Evolutionary conservation across 805 yeast species (phyloP).

Genomic region (Wickerhamiella bombiphila): DNA sequence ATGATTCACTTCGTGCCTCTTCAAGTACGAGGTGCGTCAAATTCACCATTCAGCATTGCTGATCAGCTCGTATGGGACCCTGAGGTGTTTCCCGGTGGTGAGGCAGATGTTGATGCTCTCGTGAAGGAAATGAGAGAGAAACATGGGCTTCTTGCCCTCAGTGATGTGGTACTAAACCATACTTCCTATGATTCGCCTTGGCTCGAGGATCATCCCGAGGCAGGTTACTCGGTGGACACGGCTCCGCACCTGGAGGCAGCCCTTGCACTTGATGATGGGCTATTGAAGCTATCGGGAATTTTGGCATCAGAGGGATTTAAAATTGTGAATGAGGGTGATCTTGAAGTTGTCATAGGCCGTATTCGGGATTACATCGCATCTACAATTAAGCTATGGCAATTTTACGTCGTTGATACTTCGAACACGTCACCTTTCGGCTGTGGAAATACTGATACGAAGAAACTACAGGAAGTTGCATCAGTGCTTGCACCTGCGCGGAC

Average conservation of each 20-base stretch:
- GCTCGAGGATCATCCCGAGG: constrained; percentile 76
- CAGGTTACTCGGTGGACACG: constrained; percentile 72
- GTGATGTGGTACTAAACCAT: constrained; percentile 90
- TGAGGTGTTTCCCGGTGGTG: constrained; percentile 37
- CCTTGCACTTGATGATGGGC: constrained; percentile 60
- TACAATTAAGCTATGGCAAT: constrained; percentile 74
- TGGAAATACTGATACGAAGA: no score
- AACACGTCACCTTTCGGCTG: neutral
- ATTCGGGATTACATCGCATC: constrained; percentile 34
- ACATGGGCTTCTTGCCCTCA: constrained; percentile 56
- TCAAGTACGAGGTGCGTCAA: constrained; percentile 75
- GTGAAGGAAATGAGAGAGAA: constrained; percentile 36
- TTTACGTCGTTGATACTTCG: constrained; percentile 39
- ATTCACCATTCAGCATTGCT: constrained; percentile 84
- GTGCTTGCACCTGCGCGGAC: constrained; percentile 28
- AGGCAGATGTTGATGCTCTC: constrained; percentile 38
- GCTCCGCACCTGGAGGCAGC: constrained; percentile 85
- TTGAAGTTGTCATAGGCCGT: constrained; percentile 49
- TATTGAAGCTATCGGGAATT: constrained; percentile 48
- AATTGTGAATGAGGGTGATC: constrained; percentile 37
- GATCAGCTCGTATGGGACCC: constrained; percentile 77
- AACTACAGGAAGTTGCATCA: constrained; percentile 26
- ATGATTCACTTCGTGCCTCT: constrained; percentile 94
- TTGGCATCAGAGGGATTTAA: constrained; percentile 41
- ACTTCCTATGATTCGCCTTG: constrained; percentile 84